phyloP scores from a whole-genome alignment of 768 basidiomycete species.

The Artomyces pyxidatus region DNA sequence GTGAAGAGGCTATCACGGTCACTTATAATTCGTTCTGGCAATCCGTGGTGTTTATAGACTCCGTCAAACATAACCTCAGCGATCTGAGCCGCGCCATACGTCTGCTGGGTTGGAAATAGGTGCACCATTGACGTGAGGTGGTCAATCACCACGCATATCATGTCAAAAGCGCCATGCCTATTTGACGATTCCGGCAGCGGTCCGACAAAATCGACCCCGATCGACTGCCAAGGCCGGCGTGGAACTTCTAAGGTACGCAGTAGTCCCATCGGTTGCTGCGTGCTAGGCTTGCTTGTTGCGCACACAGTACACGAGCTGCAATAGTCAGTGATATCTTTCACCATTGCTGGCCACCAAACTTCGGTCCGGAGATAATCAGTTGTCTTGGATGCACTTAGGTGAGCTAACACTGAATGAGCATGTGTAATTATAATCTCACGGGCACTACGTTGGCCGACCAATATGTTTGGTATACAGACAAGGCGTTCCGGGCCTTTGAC shows the following conservation, averaged over 20 bases:
- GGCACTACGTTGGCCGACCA: background rate
- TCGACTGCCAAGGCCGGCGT: slow-evolving; percentile 8
- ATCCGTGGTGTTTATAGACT: slow-evolving; percentile 31
- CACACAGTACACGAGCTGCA: slow-evolving; percentile 10
- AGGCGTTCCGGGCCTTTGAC: background rate
- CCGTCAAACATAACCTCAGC: slow-evolving; percentile 28
- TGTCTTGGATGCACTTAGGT: slow-evolving; percentile 17
- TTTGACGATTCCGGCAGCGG: slow-evolving; percentile 14
- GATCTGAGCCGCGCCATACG: slow-evolving; percentile 25
- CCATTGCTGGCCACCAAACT: slow-evolving; percentile 17
- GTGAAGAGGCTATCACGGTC: slow-evolving; percentile 37
- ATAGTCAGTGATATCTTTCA: slow-evolving; percentile 8
- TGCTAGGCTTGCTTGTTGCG: slow-evolving; percentile 10
- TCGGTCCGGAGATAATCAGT: slow-evolving; percentile 9
- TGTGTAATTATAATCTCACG: slow-evolving; percentile 15
- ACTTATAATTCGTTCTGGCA: slow-evolving; percentile 31
- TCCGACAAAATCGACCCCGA: slow-evolving; percentile 17
- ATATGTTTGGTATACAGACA: slow-evolving; percentile 3
- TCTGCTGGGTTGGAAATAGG: slow-evolving; percentile 23
- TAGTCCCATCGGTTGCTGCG: slow-evolving; percentile 5
- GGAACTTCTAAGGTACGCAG: slow-evolving; percentile 6
- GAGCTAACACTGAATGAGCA: slow-evolving; percentile 17
- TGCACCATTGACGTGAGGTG: slow-evolving; percentile 11
- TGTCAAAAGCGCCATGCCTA: slow-evolving; percentile 17
- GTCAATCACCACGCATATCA: slow-evolving; percentile 19